A percentile compares a stretch with the other conserved stretches of the same genome.
Conservation (phyloP, 306 rosid species). For the Acacia melanoxylon region DNA sequence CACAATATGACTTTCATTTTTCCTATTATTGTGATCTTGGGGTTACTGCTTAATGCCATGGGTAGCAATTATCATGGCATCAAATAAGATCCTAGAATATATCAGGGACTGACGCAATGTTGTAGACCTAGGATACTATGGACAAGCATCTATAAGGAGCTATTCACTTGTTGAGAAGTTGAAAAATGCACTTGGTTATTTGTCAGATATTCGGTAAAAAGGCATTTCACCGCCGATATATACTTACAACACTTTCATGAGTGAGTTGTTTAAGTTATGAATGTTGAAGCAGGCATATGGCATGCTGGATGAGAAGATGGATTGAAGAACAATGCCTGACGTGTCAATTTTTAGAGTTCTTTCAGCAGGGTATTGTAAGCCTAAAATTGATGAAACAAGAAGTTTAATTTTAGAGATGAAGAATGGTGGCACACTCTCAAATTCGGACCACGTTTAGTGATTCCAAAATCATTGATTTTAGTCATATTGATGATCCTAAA, state of each 20-base stretch:
- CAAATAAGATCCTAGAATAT: slow-evolving; percentile 71
- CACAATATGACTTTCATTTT: slow-evolving; percentile 71
- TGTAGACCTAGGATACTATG: slow-evolving; percentile 76
- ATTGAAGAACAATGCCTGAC: slow-evolving; percentile 59
- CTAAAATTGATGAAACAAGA: slow-evolving; percentile 67
- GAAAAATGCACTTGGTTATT: slow-evolving; percentile 53
- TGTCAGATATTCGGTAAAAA: slow-evolving; percentile 59
- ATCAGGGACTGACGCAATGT: slow-evolving; percentile 77
- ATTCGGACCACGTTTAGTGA: too few relatives aligned
- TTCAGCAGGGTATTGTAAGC: slow-evolving; percentile 82
- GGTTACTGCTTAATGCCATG: slow-evolving; percentile 61
- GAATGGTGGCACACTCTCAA: slow-evolving; percentile 48
- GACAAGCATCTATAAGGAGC: slow-evolving; percentile 67
- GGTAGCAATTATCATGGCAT: slow-evolving; percentile 74
- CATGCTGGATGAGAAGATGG: slow-evolving; percentile 79
- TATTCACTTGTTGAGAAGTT: too few relatives aligned
- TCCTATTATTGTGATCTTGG: slow-evolving; percentile 67
- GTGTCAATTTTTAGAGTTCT: slow-evolving; percentile 65
- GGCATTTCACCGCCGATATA: slow-evolving; percentile 44
- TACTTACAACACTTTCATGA: slow-evolving; percentile 74
- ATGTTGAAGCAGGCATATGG: slow-evolving; percentile 55
- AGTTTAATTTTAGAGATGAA: slow-evolving; percentile 60
- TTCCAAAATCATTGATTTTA: too few relatives aligned
- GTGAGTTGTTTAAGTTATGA: slow-evolving; percentile 66
- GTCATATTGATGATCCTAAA: too few relatives aligned